Evolutionary conservation across 805 yeast species (phyloP), one percentile per base, ranked within the genome.

Genomic region (Saturnispora mendoncae): DNA sequence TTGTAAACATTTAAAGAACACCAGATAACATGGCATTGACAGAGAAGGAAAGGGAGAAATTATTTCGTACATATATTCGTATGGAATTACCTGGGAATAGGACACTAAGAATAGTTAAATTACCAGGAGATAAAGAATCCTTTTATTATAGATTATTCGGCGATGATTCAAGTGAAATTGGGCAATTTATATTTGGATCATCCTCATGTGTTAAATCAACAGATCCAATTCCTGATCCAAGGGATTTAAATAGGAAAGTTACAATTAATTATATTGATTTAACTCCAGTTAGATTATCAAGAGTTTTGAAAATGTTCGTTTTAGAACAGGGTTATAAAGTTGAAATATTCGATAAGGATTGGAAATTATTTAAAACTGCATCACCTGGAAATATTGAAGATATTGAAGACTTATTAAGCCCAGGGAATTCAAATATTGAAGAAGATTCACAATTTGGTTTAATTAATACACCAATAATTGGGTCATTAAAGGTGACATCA

Each of bases 301-400:
- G 75, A 43, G 58, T 90, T 33, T 61, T 88, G 43, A 74, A 74
- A 41, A 71, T 71, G 45, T 78, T 84, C 41, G 68, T 92, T 18
- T 66, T 87, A 34, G 84, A 80, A 31, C 68, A 72, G 36, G 85
- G 87, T 14, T 71, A 71, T 53, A 86, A 86, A 57, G 73, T 92
- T 14, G 95, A 88, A 55, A 72, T 92, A 14, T 90, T 83, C 57
- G 78, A 78, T 50, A 76, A 70, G 55, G 64, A 60, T 46, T 90
- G 95, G 74, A 67, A 60, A 38, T 63, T 72, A 40, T 50, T 64
- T 47, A 72, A 66, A 43, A 62, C 69, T 33, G 96, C 95, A 0
- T 80, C 95, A 1, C 97, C 97, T 0, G 98, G 98, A 5, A 88
- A 92, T 59, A 64, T 88, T 38, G 84, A 80, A 44, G 78, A 69